Conservation (phyloP, 2,329 filamentous ascomycete species). For the Aspergillus sp. region DNA sequence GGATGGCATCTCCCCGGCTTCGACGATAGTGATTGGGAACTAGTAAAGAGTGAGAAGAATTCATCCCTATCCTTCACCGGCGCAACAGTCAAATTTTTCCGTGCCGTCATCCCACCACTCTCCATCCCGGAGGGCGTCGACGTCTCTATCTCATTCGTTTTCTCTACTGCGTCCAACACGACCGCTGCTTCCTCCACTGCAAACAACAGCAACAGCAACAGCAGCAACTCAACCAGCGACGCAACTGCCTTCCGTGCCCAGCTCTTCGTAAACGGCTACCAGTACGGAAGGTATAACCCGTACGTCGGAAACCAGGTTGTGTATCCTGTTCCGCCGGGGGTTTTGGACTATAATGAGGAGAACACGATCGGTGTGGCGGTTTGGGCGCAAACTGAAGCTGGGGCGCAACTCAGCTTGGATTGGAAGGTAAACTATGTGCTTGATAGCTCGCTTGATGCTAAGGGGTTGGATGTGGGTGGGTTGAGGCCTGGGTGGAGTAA, state of each 20-base stretch:
- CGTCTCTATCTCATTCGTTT: conserved; percentile 56
- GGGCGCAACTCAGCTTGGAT: conserved; percentile 50
- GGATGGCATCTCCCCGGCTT: conserved; percentile 61
- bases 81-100: conserved; percentile 58
- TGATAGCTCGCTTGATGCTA: conserved; percentile 53
- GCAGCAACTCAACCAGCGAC: conserved; percentile 5
- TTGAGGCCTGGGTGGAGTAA: conserved; percentile 54
- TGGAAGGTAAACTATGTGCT: conserved; percentile 57
- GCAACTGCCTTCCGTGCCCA: conserved; percentile 49
- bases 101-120: conserved; percentile 52
- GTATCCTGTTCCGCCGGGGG: conserved; percentile 61
- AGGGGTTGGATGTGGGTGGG: conserved; percentile 45
- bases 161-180: conserved; percentile 46
- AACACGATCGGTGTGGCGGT: conserved; percentile 60
- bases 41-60: background rate
- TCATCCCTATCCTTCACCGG: conserved; percentile 42
- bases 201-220: conserved; percentile 6
- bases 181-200: conserved; percentile 7
- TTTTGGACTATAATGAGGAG: conserved; percentile 58
- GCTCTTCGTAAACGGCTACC: conserved; percentile 65
- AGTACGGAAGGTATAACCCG: conserved; percentile 61
- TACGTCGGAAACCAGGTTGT: conserved; percentile 61
- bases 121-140: conserved; percentile 54
- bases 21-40: conserved; percentile 48
- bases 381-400: conserved; percentile 59